Conservation (phyloP, 148 eudicot species). For the Nepenthes mirabilis region DNA sequence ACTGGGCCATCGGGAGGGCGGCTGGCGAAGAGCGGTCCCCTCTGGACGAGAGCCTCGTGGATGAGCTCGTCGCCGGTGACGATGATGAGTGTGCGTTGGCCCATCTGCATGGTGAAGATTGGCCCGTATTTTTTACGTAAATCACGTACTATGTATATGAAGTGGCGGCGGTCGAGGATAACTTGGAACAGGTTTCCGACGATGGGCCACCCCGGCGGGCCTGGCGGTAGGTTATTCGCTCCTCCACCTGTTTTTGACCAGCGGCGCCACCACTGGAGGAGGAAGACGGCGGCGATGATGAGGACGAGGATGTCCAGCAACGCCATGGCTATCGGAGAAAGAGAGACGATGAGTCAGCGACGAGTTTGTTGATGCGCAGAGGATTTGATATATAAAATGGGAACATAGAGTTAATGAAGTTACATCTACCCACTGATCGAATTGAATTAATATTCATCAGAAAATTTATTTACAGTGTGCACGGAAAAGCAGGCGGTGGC, state of each 20-base stretch:
- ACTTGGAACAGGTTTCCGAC: constrained; percentile 83
- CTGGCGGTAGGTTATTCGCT: constrained; percentile 60
- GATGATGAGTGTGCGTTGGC: constrained; percentile 69
- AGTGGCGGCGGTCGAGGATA: constrained; percentile 55
- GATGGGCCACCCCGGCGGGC: constrained; percentile 89
- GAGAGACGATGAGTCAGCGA: not conserved
- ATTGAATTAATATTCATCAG: constrained; percentile 5
- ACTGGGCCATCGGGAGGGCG: constrained; percentile 85
- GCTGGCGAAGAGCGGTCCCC: constrained; percentile 57
- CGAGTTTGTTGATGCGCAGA: not conserved
- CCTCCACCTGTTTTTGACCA: constrained; percentile 17
- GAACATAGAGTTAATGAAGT: constrained; percentile 5
- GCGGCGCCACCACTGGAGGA: constrained; percentile 46
- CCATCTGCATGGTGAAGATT: constrained; percentile 91
- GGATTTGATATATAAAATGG: not conserved
- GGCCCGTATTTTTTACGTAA: constrained; percentile 68
- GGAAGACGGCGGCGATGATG: constrained; percentile 22
- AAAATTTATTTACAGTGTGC: no score
- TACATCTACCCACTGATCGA: constrained; percentile 21
- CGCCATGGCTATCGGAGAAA: constrained; percentile 24
- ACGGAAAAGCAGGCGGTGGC: no score
- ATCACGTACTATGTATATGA: constrained; percentile 65
- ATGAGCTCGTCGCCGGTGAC: constrained; percentile 68
- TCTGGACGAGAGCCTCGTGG: constrained; percentile 77
- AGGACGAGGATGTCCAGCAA: constrained; percentile 37